Conservation (phyloP, 352 stramenopile genomes). For the Pythium dissotocum region DNA sequence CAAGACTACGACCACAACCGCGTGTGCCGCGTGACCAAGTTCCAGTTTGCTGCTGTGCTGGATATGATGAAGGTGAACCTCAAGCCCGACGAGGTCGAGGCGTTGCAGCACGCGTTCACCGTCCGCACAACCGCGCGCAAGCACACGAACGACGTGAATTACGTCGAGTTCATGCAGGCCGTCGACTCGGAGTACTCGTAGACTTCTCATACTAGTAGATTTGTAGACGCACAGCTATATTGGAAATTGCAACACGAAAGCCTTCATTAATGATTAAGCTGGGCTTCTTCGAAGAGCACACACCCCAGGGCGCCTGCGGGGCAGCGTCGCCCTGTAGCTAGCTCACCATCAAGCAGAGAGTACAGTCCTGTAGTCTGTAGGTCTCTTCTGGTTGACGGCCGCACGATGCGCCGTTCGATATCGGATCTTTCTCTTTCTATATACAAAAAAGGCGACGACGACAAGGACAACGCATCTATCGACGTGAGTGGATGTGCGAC, state of each 20-base stretch:
- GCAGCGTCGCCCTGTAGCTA: conserved; percentile 1
- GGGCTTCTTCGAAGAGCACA: conserved; percentile 23
- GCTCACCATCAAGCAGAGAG: conserved; percentile 21
- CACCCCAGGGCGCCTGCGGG: conserved; percentile 8
- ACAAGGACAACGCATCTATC: conserved; percentile 36
- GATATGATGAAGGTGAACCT: conserved; percentile 81
- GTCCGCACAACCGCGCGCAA: conserved; percentile 53
- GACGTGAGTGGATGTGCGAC: conserved; percentile 77
- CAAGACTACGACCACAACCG: conserved; percentile 86
- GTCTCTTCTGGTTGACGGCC: conserved; percentile 21
- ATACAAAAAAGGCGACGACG: background rate
- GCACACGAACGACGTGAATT: conserved; percentile 74
- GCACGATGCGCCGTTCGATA: conserved; percentile 30
- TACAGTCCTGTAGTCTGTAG: background rate
- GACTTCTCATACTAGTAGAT: background rate
- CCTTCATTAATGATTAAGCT: conserved; percentile 6
- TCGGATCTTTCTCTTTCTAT: background rate
- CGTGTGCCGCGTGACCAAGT: conserved; percentile 71
- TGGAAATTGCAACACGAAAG: background rate
- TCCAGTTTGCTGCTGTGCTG: conserved; percentile 80
- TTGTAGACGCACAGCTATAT: background rate
- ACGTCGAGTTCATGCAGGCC: conserved; percentile 69
- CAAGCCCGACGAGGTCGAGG: conserved; percentile 49
- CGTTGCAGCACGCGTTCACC: conserved; percentile 52
- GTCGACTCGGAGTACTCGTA: conserved; percentile 74